Evolutionary conservation across 2,329 filamentous ascomycete genomes (phyloP), one percentile per base, ranked within the genome.

Genomic region (Colletotrichum brevisporum): DNA sequence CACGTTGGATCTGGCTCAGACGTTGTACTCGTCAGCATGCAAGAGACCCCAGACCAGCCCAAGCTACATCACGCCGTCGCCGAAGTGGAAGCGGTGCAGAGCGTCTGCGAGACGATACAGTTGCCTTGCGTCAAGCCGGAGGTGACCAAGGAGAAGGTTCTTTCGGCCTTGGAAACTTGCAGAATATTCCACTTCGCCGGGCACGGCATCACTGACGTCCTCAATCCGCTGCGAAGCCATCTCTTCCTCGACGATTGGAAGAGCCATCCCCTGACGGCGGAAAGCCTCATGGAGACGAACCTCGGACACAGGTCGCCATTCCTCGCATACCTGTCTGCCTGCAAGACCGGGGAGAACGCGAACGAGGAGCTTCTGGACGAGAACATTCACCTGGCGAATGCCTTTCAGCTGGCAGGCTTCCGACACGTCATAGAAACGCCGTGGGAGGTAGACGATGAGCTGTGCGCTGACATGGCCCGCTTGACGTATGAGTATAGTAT

Each of bases 401-500:
- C 77, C 0, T 83, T 66, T 62, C 80, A 83, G 71, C 71, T 82
- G 2, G 79, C 78, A 0, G 80, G 81, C 1, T 83, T 83, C 63
- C 75, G 73, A 0, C 79, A 83, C 65, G 81, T 83, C 5, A 72
- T 84, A 53, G 82, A 82, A 0, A 80, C 80, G 0, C 72, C 83
- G 0, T 84, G 81, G 83, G 71, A 77, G 6, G 78, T 82, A 0
- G 66, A 73, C 5, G 81, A 84, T 62, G 50, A 68, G 18, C 12
- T 64, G 2, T 80, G 76, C 56, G 73, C 80, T 0, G 74, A 78
- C 2, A 66, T 79, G 24, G 77, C 79, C 41, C 74, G 1, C 80
- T 79, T 60, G 70, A 43, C 41, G 41, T 43, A 43, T 6, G 41
- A 43, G 9, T 36, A 9, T 75, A n/a, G n/a, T n/a, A 62, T 39